Percentiles rank a stretch among this genome's conserved stretches.
Evolutionary conservation across 148 eudicot species (phyloP).

Genomic region (Chenopodium album): DNA sequence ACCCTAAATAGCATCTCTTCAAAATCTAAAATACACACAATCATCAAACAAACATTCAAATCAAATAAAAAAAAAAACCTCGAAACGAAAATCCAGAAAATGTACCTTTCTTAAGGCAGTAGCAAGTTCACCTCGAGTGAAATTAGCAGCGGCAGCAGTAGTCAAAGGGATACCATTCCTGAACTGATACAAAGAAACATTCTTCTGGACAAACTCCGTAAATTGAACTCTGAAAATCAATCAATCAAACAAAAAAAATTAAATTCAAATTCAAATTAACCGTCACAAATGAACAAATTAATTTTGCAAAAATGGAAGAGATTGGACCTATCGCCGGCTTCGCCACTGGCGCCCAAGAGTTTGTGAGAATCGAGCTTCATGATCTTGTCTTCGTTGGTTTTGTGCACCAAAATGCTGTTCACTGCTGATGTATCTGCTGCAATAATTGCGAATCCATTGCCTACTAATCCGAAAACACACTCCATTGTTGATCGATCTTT

Average conservation of each 20-base stretch:
- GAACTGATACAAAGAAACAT: slow-evolving; percentile 69
- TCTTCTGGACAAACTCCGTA: slow-evolving; percentile 77
- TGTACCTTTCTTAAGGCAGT: slow-evolving; percentile 78
- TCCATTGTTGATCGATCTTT: slow-evolving; percentile 44
- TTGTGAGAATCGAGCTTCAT: slow-evolving; percentile 91
- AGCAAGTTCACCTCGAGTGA: slow-evolving; percentile 88
- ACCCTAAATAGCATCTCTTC: not conserved
- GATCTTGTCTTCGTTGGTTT: slow-evolving; percentile 79
- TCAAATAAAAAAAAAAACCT: too few species aligned
- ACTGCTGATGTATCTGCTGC: slow-evolving; percentile 84
- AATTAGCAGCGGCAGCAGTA: slow-evolving; percentile 80
- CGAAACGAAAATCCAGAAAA: slow-evolving; percentile 1
- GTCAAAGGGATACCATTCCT: slow-evolving; percentile 84
- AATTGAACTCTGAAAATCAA: slow-evolving; percentile 64
- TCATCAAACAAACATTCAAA: not conserved
- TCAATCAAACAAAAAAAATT: not conserved
- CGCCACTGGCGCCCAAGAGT: slow-evolving; percentile 88
- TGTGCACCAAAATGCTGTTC: slow-evolving; percentile 77
- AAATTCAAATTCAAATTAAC: slow-evolving; percentile 2
- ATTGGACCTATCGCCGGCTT: slow-evolving; percentile 73
- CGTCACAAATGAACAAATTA: not conserved
- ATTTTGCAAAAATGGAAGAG: not conserved
- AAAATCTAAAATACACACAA: not conserved
- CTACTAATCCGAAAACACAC: slow-evolving; percentile 81
- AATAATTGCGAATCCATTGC: slow-evolving; percentile 70